Conservation (phyloP, 805 yeast species). For the Kuraishia floccosa region DNA sequence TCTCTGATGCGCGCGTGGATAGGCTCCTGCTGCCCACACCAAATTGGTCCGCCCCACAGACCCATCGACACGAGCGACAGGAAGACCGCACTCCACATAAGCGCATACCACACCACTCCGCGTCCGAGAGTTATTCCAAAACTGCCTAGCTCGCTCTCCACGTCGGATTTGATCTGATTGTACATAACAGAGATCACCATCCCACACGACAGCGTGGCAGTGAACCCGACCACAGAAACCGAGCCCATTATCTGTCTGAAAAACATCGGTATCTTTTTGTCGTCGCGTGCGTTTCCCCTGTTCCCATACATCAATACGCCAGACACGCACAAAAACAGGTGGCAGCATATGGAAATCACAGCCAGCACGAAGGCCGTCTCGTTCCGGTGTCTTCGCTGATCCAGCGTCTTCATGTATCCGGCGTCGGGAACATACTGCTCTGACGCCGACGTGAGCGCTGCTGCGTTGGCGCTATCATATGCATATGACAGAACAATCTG, state of each 20-base stretch:
- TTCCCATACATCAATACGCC: slow-evolving; percentile 24
- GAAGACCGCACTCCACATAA: slow-evolving; percentile 25
- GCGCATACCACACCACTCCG: slow-evolving; percentile 28
- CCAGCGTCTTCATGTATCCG: slow-evolving; percentile 11
- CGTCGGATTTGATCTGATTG: slow-evolving; percentile 13
- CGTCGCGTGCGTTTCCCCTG: slow-evolving; percentile 21
- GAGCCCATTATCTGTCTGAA: slow-evolving; percentile 24
- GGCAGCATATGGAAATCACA: slow-evolving; percentile 16
- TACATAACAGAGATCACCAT: slow-evolving; percentile 18
- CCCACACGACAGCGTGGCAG: slow-evolving; percentile 19
- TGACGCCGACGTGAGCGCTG: slow-evolving; percentile 4
- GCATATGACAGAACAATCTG: slow-evolving; percentile 37
- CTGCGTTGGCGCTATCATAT: slow-evolving; percentile 10
- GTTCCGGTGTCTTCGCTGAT: slow-evolving; percentile 9
- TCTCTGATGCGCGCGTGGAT: too few species aligned
- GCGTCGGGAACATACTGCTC: slow-evolving; percentile 13
- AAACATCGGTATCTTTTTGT: slow-evolving; percentile 17
- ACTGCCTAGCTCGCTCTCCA: slow-evolving; percentile 20
- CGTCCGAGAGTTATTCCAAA: slow-evolving; percentile 34
- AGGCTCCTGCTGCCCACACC: slow-evolving; percentile 42
- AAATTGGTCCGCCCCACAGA: slow-evolving; percentile 28
- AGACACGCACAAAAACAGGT: slow-evolving; percentile 16
- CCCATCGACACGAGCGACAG: slow-evolving; percentile 6
- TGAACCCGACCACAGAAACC: slow-evolving; percentile 21
- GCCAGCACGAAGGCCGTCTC: slow-evolving; percentile 18